phyloP scores from a whole-genome alignment of 129 eudicot species.

The Arctium minus region DNA sequence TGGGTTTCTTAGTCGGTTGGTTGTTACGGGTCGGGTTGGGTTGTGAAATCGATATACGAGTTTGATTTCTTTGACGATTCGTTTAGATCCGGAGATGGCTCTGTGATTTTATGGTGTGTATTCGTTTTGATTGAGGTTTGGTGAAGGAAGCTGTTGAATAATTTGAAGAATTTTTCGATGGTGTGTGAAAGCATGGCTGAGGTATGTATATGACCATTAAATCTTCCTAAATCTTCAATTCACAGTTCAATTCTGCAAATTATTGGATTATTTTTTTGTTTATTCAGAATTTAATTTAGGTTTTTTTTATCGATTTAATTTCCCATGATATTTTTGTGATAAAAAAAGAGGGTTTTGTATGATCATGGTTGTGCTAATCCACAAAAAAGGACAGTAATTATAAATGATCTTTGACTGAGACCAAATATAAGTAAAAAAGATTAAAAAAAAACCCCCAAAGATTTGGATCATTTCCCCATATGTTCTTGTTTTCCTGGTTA shows the following conservation, averaged over 20 bases:
- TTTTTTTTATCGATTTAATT: background rate
- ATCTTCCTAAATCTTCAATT: background rate
- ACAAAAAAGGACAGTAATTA: background rate
- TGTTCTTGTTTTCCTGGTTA: background rate
- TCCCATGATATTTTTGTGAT: background rate
- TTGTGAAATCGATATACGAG: background rate
- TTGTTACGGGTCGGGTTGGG: constrained; percentile 17
- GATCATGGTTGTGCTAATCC: background rate
- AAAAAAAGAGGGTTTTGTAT: background rate
- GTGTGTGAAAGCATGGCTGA: constrained; percentile 53
- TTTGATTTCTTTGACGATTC: background rate
- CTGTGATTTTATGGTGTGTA: constrained; percentile 6
- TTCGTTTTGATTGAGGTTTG: constrained; percentile 3
- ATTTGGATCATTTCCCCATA: background rate
- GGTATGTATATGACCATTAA: constrained; percentile 30
- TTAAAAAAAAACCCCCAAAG: background rate
- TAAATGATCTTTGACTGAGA: constrained; percentile 2
- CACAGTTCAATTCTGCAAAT: background rate
- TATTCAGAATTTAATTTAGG: background rate
- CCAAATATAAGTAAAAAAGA: background rate
- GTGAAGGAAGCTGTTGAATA: background rate
- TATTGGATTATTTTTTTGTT: background rate
- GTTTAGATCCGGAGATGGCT: constrained; percentile 32
- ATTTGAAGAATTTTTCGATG: constrained; percentile 28
- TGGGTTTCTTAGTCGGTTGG: background rate